Evolutionary conservation across 2,329 filamentous ascomycete genomes (phyloP).

Genomic region (Trichoderma sp.): DNA sequence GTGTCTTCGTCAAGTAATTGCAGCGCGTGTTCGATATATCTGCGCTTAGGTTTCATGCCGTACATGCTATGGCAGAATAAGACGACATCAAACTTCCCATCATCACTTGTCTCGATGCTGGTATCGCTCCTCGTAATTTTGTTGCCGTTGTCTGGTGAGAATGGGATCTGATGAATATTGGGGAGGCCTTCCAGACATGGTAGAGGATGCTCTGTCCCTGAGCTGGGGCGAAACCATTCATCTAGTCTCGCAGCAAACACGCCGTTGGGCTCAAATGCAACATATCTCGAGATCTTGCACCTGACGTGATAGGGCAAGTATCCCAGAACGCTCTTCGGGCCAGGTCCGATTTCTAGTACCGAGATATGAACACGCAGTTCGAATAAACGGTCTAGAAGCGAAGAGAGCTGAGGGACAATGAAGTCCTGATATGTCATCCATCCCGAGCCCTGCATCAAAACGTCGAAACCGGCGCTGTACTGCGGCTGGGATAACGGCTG

Average conservation of each 20-base stretch:
- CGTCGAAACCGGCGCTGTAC: slow-evolving; percentile 52
- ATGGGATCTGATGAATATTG: slow-evolving; percentile 43
- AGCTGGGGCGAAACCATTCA: slow-evolving; percentile 41
- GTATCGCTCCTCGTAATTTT: not conserved
- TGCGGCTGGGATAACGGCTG: slow-evolving; percentile 48
- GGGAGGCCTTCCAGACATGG: slow-evolving; percentile 45
- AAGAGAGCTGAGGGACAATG: slow-evolving; percentile 52
- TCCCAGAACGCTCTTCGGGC: slow-evolving; percentile 56
- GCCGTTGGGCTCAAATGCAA: slow-evolving; percentile 55
- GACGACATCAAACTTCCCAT: slow-evolving; percentile 54
- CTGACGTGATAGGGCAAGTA: slow-evolving; percentile 47
- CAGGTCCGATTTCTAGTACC: slow-evolving; percentile 61
- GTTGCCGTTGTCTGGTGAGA: slow-evolving; percentile 36
- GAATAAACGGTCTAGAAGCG: slow-evolving; percentile 45
- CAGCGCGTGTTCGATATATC: slow-evolving; percentile 50
- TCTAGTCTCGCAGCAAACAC: slow-evolving; percentile 49
- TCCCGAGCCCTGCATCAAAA: slow-evolving; percentile 41
- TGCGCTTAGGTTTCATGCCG: slow-evolving; percentile 53
- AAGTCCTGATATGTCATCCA: slow-evolving; percentile 51
- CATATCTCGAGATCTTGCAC: slow-evolving; percentile 51
- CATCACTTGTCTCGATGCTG: slow-evolving; percentile 28
- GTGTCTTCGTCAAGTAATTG: slow-evolving; percentile 46
- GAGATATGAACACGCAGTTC: slow-evolving; percentile 48
- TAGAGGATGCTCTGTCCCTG: slow-evolving; percentile 40
- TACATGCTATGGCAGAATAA: slow-evolving; percentile 68